Conservation (phyloP, 768 basidiomycete species). For the Polyporus arcularius region DNA sequence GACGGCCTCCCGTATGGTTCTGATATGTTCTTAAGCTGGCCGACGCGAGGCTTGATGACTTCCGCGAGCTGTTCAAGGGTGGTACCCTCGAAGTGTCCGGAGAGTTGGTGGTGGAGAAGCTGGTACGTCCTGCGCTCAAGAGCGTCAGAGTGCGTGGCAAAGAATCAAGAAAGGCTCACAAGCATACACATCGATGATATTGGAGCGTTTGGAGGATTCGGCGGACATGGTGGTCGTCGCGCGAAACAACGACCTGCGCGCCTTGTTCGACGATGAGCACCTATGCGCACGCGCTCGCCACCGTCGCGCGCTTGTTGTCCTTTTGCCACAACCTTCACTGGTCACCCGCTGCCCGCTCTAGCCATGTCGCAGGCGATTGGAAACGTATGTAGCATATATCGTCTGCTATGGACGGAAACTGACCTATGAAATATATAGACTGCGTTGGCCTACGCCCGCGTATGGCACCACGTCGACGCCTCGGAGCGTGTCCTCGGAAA, state of each 20-base stretch:
- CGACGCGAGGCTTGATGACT: conserved; percentile 57
- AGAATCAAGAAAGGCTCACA: not conserved
- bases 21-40: conserved; percentile 56
- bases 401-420: not conserved
- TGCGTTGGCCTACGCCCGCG: conserved; percentile 90
- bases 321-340: conserved; percentile 14
- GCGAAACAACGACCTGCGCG: conserved; percentile 20
- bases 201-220: conserved; percentile 61
- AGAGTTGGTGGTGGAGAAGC: conserved; percentile 60
- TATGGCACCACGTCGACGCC: conserved; percentile 96
- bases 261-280: conserved; percentile 1
- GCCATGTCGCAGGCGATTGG: conserved; percentile 81
- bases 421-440: conserved; percentile 55
- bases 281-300: conserved; percentile 8
- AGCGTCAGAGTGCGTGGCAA: not conserved
- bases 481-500: conserved; percentile 91
- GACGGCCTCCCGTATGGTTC: conserved; percentile 73
- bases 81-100: conserved; percentile 59
- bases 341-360: not conserved
- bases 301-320: conserved; percentile 4
- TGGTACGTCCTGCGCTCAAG: conserved; percentile 57
- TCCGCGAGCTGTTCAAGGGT: conserved; percentile 59
- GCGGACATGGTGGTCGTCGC: conserved; percentile 37
- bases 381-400: conserved; percentile 54
- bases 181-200: conserved; percentile 70